phyloP scores from a whole-genome alignment of 208 protist species.

The Tritrichomonas musculus region DNA sequence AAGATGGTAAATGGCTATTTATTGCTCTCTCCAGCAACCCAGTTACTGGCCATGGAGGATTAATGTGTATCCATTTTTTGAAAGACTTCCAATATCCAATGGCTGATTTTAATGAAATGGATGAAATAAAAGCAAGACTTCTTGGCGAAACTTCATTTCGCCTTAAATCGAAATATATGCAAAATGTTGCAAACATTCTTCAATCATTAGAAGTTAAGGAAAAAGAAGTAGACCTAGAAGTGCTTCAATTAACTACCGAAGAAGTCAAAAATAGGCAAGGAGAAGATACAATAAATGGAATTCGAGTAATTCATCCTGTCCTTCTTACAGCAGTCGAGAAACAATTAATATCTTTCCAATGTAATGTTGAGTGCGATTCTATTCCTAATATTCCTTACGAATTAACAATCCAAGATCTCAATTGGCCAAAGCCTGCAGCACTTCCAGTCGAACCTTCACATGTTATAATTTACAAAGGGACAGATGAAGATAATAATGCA shows the following conservation, averaged over 20 bases:
- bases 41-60: not conserved
- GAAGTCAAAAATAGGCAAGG: not conserved
- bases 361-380: not conserved
- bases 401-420: not conserved
- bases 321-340: constrained; percentile 18
- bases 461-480: not conserved
- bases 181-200: not conserved
- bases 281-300: not conserved
- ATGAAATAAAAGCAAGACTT: not conserved
- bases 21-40: not conserved
- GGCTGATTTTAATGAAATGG: not conserved
- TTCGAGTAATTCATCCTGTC: not conserved
- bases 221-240: constrained; percentile 16
- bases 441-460: not conserved
- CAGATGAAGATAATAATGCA: too few species aligned
- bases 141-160: not conserved
- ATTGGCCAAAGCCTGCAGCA: constrained; percentile 3
- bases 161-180: not conserved
- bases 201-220: not conserved
- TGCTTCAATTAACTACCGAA: not conserved
- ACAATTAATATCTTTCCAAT: not conserved
- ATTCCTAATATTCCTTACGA: not conserved
- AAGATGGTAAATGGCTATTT: not conserved
- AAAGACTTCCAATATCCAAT: not conserved
- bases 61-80: not conserved